Evolutionary conservation across 768 basidiomycete species (phyloP).

Genomic region (Boletus reticulatus): DNA sequence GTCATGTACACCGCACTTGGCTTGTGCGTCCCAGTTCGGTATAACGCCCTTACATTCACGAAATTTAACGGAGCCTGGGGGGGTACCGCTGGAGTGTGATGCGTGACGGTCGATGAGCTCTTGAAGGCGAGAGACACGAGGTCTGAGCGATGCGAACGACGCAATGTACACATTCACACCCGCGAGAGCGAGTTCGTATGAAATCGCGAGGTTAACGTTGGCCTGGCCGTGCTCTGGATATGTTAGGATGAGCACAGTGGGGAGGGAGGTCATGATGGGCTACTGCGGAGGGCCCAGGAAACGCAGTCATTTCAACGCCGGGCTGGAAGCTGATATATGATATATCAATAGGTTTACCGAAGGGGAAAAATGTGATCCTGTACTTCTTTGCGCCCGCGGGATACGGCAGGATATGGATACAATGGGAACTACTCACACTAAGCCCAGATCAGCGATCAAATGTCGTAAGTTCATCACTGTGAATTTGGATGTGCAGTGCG

Average conservation of each 20-base stretch:
- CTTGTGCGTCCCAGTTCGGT: not conserved
- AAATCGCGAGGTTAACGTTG: constrained; percentile 9
- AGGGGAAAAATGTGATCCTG: too few species aligned
- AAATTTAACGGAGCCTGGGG: constrained; percentile 1
- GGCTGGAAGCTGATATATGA: too few species aligned
- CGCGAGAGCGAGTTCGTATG: constrained; percentile 14
- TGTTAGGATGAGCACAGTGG: constrained; percentile 10
- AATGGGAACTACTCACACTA: too few species aligned
- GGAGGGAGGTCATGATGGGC: constrained; percentile 1
- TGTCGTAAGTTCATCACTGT: too few species aligned
- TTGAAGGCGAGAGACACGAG: constrained; percentile 6
- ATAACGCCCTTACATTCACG: not conserved
- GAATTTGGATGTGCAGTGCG: too few species aligned
- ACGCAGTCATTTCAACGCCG: too few species aligned
- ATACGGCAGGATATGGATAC: too few species aligned
- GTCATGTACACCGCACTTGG: not conserved
- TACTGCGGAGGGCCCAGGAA: too few species aligned
- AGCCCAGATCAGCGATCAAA: too few species aligned
- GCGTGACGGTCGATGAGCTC: not conserved
- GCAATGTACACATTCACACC: constrained; percentile 8
- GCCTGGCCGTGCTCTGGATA: constrained; percentile 5
- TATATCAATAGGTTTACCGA: too few species aligned
- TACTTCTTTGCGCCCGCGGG: too few species aligned
- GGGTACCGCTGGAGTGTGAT: not conserved
- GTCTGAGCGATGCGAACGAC: constrained; percentile 8